phyloP scores from a whole-genome alignment of 2,329 filamentous ascomycete species.

The Thermothelomyces thermophilus region DNA sequence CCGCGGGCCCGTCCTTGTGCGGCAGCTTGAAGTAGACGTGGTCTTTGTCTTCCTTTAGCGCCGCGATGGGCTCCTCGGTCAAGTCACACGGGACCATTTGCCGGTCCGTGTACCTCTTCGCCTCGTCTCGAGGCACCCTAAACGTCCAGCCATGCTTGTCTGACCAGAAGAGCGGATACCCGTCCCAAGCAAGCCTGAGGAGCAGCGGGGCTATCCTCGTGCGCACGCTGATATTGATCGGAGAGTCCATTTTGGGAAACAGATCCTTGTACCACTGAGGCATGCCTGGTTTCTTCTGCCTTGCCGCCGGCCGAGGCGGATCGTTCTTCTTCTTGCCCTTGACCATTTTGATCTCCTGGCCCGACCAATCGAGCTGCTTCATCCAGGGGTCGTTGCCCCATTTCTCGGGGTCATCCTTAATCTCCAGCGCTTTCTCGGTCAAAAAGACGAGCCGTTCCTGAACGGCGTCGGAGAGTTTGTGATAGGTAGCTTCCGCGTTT shows the following conservation, averaged over 20 bases:
- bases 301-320: conserved; percentile 65
- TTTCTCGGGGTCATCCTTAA: conserved; percentile 61
- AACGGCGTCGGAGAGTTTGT: conserved; percentile 68
- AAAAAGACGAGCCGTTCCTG: conserved; percentile 66
- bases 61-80: conserved; percentile 61
- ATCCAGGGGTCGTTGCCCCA: conserved; percentile 86
- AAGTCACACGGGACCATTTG: conserved; percentile 72
- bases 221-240: conserved; percentile 75
- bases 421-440: conserved; percentile 67
- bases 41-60: conserved; percentile 58
- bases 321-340: conserved; percentile 87
- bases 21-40: conserved; percentile 85
- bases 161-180: conserved; percentile 85
- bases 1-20: conserved; percentile 85
- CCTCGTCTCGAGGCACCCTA: conserved; percentile 58
- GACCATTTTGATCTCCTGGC: conserved; percentile 83
- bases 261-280: conserved; percentile 95
- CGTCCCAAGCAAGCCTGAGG: conserved; percentile 80
- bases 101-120: conserved; percentile 59
- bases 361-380: conserved; percentile 89
- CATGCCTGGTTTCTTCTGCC: conserved; percentile 92
- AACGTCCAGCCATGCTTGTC: conserved; percentile 93
- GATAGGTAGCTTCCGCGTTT: conserved; percentile 80
- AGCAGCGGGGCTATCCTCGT: conserved; percentile 82
- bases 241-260: conserved; percentile 60